Conservation (phyloP, 2,329 filamentous ascomycete genomes). For the Aureobasidium musti region DNA sequence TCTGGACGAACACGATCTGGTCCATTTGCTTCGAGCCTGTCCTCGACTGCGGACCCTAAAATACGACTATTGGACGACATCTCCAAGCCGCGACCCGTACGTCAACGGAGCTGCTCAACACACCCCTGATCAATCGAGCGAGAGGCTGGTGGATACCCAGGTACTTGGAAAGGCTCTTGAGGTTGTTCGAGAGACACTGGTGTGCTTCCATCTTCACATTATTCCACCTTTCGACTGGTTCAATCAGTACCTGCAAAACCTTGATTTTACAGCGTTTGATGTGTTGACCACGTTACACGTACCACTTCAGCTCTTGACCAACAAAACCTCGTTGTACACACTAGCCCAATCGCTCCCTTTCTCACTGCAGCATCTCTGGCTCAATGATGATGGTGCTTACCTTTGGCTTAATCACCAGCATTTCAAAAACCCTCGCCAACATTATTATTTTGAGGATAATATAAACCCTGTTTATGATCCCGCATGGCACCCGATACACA, state of each 20-base stretch:
- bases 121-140: neutral
- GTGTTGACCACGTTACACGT: neutral
- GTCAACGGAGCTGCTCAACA: neutral
- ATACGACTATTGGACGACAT: neutral
- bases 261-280: neutral
- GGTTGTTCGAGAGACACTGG: neutral
- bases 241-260: neutral
- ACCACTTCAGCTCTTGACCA: neutral
- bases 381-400: neutral
- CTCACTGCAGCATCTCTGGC: neutral
- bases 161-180: neutral
- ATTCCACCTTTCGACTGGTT: neutral
- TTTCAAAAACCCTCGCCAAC: neutral
- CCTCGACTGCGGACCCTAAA: neutral
- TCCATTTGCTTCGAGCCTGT: neutral
- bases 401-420: neutral
- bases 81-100: neutral
- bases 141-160: neutral
- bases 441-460: neutral
- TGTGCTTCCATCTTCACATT: neutral
- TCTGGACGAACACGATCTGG: neutral
- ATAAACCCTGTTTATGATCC: neutral
- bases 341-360: neutral
- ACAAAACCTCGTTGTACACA: neutral
- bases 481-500: neutral